Percentiles rank a stretch among this genome's conserved stretches.
Conservation (phyloP, 2,329 filamentous ascomycete genomes). For the Podosphaera fusca region DNA sequence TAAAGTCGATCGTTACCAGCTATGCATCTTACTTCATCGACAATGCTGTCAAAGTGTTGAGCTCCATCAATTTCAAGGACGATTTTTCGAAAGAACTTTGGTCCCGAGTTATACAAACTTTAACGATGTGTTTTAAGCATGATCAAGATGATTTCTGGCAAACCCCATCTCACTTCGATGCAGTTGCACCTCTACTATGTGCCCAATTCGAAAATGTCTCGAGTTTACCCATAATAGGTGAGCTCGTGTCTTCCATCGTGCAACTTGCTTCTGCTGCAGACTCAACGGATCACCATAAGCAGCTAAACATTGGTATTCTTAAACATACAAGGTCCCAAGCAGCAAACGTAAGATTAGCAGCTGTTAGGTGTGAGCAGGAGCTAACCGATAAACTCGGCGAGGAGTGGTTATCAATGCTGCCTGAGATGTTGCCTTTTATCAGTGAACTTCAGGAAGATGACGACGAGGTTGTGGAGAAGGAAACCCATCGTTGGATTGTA, state of each 20-base stretch:
- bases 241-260: constrained; percentile 52
- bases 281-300: constrained; percentile 74
- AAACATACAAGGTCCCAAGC: constrained; percentile 54
- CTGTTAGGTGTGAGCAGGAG: constrained; percentile 58
- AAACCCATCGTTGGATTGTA: constrained; percentile 75
- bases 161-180: constrained; percentile 62
- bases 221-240: constrained; percentile 21
- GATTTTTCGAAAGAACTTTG: constrained; percentile 37
- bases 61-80: constrained; percentile 20
- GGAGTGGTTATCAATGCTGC: constrained; percentile 76
- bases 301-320: constrained; percentile 59
- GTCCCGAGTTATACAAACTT: constrained; percentile 43
- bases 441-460: constrained; percentile 93
- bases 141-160: constrained; percentile 96
- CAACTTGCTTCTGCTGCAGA: constrained; percentile 62
- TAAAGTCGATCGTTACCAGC: constrained; percentile 84
- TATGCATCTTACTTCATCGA: constrained; percentile 76
- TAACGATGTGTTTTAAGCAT: constrained; percentile 58
- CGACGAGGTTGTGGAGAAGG: constrained; percentile 74
- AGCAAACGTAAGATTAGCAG: constrained; percentile 51
- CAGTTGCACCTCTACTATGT: constrained; percentile 46
- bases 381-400: constrained; percentile 66
- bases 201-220: constrained; percentile 34
- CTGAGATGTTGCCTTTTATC: constrained; percentile 92
- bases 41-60: constrained; percentile 41